Base-by-base conservation (phyloP, 1,284 basidiomycete species). In the Nidula niveotomentosa region DNA sequence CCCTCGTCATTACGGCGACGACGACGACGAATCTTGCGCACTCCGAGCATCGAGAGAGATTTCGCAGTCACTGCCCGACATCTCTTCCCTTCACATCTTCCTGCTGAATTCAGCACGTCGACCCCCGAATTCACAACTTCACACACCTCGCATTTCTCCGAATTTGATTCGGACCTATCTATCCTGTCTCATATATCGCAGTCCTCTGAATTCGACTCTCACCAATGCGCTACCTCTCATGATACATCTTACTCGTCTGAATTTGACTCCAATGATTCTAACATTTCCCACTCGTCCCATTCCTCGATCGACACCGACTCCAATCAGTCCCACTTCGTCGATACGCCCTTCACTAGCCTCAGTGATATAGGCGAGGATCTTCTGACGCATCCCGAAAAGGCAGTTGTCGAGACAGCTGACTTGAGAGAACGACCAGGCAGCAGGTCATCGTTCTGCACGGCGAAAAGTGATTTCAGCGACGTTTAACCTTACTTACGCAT, bases 381-480 rank as follows among this genome's bases (percentile, higher is more conserved):
- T n/a, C 23, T 34, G 34, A 6, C 4, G 9, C 48, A 49, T 12
- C 48, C 48, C 9, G 17, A 53, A 53, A 18, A 8, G 17, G 33
- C 45, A 39, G 41, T 48, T 49, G 33, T 36, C 49, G 45, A 55
- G 15, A 37, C 51, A 10, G 46, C 36, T 18, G 23, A 57, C 39
- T 48, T 39, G 17, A 52, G 51, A 33, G 62, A 58, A 3, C 45
- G 61, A 45, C 53, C 59, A 8, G 63, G 57, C 8, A 69, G 68
- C 49, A 51, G 53, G 43, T 54, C 63, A 13, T 68, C 68, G 9
- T 69, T 65, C 53, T 58, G 57, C 53, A 67, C 68, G 10, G 68
- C 62, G 9, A 63, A 54, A 46, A 67, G 56, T 48, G 60, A 62
- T 17, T 62, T 69, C 43, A 61, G 59, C 55, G 58, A 62, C 35